A percentile compares a stretch with the other conserved stretches of the same genome.
These are phyloP conservation scores for Camellia japonica DNA, from an alignment of 148 eudicot species.

Conservation along the genomic window DNA sequence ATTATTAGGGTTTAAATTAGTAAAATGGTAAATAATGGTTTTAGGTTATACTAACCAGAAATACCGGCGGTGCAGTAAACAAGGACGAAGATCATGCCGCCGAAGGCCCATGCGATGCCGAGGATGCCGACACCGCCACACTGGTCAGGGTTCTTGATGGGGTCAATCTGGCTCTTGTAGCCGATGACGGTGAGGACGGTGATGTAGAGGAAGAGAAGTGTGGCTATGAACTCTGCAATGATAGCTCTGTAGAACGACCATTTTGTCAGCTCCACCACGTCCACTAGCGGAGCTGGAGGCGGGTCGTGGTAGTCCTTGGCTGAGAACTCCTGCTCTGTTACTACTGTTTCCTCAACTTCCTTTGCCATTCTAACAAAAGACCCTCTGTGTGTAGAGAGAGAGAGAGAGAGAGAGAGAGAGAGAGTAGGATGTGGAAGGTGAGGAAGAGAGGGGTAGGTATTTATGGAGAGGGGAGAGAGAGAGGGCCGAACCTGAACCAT, in stretches of 20 bases:
- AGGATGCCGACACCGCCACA: constrained; percentile 74
- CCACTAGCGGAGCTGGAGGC: constrained; percentile 56
- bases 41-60: constrained; percentile 38
- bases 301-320: constrained; percentile 77
- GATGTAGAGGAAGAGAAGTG: constrained; percentile 62
- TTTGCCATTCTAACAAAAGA: constrained; percentile 34
- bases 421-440: neutral
- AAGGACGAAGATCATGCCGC: constrained; percentile 82
- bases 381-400: neutral
- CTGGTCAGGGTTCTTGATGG: constrained; percentile 12
- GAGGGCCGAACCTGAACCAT: neutral
- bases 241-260: constrained; percentile 71
- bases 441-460: constrained; percentile 21
- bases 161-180: constrained; percentile 40
- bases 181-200: constrained; percentile 70
- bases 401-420: neutral
- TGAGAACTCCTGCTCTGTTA: constrained; percentile 34
- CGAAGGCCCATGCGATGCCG: constrained; percentile 88
- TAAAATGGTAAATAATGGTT: too few species aligned
- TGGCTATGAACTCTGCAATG: constrained; percentile 73
- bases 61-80: constrained; percentile 90
- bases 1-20: too few species aligned
- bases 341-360: constrained; percentile 41
- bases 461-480: constrained; percentile 19
- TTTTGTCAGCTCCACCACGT: constrained; percentile 40